These are phyloP conservation scores for Acer negundo DNA, from an alignment of 345 rosid genomes.

Conservation along the genomic window DNA sequence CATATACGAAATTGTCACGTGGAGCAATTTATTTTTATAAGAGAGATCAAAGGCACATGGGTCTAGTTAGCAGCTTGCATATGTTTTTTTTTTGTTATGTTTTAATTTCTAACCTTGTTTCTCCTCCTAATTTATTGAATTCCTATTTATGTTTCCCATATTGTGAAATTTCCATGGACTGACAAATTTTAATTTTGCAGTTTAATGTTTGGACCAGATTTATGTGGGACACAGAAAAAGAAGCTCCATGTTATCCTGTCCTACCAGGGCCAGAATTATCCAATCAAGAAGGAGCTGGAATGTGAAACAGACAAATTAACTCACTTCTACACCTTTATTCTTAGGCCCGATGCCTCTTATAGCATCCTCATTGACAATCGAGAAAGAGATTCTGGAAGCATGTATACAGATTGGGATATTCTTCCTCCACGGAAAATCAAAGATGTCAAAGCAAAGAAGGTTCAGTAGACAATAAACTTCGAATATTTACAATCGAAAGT, in stretches of 20 bases:
- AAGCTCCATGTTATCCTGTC: conserved; percentile 50
- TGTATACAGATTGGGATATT: conserved; percentile 59
- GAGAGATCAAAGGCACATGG: background rate
- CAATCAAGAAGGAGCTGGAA: conserved; percentile 47
- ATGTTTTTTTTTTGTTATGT: background rate
- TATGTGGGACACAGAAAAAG: conserved; percentile 53
- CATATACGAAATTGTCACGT: background rate
- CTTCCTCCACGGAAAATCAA: conserved; percentile 49
- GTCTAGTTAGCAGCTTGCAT: background rate
- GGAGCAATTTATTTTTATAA: background rate
- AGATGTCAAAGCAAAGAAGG: conserved; percentile 50
- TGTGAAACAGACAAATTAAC: conserved; percentile 55
- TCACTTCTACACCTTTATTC: conserved; percentile 54
- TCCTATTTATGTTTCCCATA: background rate
- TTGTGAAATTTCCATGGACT: background rate
- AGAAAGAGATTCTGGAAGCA: conserved; percentile 56
- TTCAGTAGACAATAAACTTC: background rate
- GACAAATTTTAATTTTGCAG: conserved; percentile 25
- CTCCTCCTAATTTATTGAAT: background rate
- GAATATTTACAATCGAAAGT: background rate
- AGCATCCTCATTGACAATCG: conserved; percentile 44
- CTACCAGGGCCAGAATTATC: conserved; percentile 56
- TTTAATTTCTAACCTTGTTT: background rate
- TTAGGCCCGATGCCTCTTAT: conserved; percentile 51
- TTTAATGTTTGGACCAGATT: conserved; percentile 60